Evolutionary conservation across 1,139 yeast species (phyloP), one percentile per base, ranked within the genome.

Genomic region (Groenewaldozyma auringiensis): DNA sequence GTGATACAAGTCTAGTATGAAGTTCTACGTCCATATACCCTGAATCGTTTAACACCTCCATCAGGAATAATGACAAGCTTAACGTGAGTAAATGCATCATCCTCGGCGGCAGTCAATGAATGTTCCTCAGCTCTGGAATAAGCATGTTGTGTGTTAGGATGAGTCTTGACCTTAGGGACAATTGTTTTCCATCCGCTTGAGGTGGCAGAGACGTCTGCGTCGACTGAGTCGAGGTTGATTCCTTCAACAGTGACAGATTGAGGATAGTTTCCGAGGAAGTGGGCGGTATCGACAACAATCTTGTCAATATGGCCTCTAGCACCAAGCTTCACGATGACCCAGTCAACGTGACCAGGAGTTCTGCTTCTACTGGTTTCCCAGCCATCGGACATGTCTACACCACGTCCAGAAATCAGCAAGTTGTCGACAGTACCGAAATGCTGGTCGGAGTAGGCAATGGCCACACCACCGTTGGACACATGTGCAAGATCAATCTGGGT

Each of bases 291-390:
- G 32, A 89, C 76, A 2, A 83, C 74, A 39, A 88, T 68, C 50
- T 77, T 72, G 32, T 73, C 67, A 48, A 86, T 70, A 42, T 55
- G 52, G 8, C 72, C 71, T 21, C 70, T 67, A 25, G 82, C 77
- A 18, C 96, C 96, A 47, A 89, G 74, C 57, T 81, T 77, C 47
- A 89, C 75, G 44, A 85, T 74, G 2, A 79, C 95, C 96, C 96
- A 89, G 69, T 89, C 97, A 35, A 76, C 79, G 63, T 89, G 97
- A 37, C 86, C 89, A 2, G 81, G 76, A 17, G 69, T 74, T 63
- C 97, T 76, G 1, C 96, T 86, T 62, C 97, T 78, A 55, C 78
- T 78, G n/a, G 97, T 89, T 65, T 89, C 97, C 97, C 97, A 89
- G 14, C 98, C 98, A 60, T 92, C 96, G 41, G 94, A 80, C 97